Evolutionary conservation across 2,329 filamentous ascomycete species (phyloP), one percentile per base, ranked within the genome.

Genomic region (Ophiocordyceps camponoti-floridani): DNA sequence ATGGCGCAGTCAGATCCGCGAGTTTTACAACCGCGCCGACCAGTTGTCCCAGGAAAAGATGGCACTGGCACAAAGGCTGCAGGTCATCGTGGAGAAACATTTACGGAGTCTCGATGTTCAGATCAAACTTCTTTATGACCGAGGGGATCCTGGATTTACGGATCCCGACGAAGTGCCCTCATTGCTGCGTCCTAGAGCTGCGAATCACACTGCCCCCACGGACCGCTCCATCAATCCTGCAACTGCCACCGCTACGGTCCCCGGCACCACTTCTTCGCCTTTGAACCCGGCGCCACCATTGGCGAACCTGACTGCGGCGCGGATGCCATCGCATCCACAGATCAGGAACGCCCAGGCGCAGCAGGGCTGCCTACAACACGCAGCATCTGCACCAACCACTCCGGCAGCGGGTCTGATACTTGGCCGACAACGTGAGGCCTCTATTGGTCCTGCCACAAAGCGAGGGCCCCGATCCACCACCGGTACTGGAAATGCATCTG

Each of bases 21-120:
- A 84, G 48, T 79, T 77, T 54, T 89, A 73, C 54, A 71, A 73
- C 48, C 74, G 72, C 51, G 81, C 81, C 44, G 77, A 87, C 49
- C 68, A 77, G 47, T 64, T 91, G 31, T 77, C 85, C 46, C 73
- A 77, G 45, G 84, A 91, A 57, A 91, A 91, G 66, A 69, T 84
- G 44, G 70, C 70, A 3, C 64, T 91, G 28, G 72, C 77, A 4
- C 70, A 79, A 49, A 86, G 82, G 60, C 63, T 77, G 46, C 69
- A 76, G 53, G 56, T 63, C 42, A 65, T 71, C 40, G 68, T 77
- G 56, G 76, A 80, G 55, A 79, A 79, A 53, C 77, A 81, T 62
- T 68, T 68, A 52, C 72, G 65, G 56, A 74, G 65, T 57, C 78
- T 73, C 57, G 82, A 82, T 53, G 57, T 66, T 43, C 73, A 79